phyloP scores from a whole-genome alignment of 306 rosid genomes.

The Vicia faba region DNA sequence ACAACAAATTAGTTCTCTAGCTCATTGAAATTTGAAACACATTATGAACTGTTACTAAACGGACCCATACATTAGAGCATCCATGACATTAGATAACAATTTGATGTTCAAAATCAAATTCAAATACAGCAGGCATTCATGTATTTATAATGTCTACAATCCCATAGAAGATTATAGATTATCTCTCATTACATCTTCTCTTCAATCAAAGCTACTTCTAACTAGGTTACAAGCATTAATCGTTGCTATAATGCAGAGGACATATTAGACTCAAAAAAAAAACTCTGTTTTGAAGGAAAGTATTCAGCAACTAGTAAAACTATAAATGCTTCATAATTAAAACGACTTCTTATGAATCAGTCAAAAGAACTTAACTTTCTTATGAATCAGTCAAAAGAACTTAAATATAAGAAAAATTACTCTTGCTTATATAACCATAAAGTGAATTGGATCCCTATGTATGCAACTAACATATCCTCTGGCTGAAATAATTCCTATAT shows the following conservation, averaged over 20 bases:
- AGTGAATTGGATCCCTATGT: constrained; percentile 12
- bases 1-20: constrained; percentile 18
- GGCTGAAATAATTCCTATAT: constrained; percentile 11
- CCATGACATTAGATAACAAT: constrained; percentile 8
- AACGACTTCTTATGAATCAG: constrained; percentile 2
- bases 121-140: constrained; percentile 11
- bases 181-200: constrained; percentile 9
- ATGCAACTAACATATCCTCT: constrained; percentile 2
- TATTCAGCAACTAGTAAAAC: constrained; percentile 23
- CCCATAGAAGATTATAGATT: constrained; percentile 19
- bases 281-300: constrained; percentile 7
- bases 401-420: background rate
- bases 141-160: constrained; percentile 9
- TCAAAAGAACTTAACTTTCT: constrained; percentile 8
- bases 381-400: constrained; percentile 17
- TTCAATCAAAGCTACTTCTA: constrained; percentile 13
- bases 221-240: constrained; percentile 9
- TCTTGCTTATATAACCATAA: constrained; percentile 7
- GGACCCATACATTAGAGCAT: constrained; percentile 13
- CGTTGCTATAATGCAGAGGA: background rate
- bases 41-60: constrained; percentile 17
- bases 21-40: constrained; percentile 20
- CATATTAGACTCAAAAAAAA: background rate
- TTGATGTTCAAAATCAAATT: background rate
- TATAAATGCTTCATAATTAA: constrained; percentile 3